A percentile compares a stretch with the other conserved stretches of the same genome.
These are phyloP conservation scores for Cladophialophora immunda DNA, from an alignment of 2,329 filamentous ascomycete species.

Conservation along the genomic window DNA sequence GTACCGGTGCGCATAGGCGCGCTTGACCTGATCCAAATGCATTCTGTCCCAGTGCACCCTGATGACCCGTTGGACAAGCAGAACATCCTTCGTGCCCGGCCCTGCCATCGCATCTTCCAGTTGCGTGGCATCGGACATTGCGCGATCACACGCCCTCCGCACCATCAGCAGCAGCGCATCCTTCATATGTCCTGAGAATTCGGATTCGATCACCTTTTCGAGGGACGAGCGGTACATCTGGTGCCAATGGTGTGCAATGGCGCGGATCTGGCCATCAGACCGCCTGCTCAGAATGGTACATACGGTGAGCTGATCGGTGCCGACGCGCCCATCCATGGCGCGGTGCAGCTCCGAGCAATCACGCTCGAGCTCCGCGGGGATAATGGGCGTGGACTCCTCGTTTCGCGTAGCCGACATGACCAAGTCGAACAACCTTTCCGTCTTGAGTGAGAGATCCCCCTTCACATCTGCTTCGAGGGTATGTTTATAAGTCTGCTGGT, in stretches of 20 bases:
- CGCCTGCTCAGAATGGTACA: constrained; percentile 79
- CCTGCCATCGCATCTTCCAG: constrained; percentile 91
- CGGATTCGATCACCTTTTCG: constrained; percentile 76
- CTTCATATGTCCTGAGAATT: constrained; percentile 94
- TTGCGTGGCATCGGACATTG: constrained; percentile 80
- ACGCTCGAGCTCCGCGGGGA: constrained; percentile 75
- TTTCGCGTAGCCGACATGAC: constrained; percentile 76
- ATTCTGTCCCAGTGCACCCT: constrained; percentile 82
- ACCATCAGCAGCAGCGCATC: constrained; percentile 82
- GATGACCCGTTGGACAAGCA: constrained; percentile 80
- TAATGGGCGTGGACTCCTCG: constrained; percentile 79
- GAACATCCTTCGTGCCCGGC: constrained; percentile 82
- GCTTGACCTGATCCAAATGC: constrained; percentile 79
- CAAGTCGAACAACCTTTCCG: constrained; percentile 83
- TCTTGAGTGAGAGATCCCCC: constrained; percentile 84
- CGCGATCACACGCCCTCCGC: constrained; percentile 78
- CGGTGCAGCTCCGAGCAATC: constrained; percentile 80
- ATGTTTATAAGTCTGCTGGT: constrained; percentile 71
- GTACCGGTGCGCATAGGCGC: constrained; percentile 77
- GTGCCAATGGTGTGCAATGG: constrained; percentile 78
- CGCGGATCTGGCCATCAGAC: constrained; percentile 83
- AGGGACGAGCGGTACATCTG: constrained; percentile 75
- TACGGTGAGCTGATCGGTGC: constrained; percentile 78
- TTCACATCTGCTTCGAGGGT: constrained; percentile 76
- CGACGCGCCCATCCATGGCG: constrained; percentile 73